Evolutionary conservation across 1,284 basidiomycete species (phyloP), one percentile per base, ranked within the genome.

Genomic region (Anthracocystis walkeri): DNA sequence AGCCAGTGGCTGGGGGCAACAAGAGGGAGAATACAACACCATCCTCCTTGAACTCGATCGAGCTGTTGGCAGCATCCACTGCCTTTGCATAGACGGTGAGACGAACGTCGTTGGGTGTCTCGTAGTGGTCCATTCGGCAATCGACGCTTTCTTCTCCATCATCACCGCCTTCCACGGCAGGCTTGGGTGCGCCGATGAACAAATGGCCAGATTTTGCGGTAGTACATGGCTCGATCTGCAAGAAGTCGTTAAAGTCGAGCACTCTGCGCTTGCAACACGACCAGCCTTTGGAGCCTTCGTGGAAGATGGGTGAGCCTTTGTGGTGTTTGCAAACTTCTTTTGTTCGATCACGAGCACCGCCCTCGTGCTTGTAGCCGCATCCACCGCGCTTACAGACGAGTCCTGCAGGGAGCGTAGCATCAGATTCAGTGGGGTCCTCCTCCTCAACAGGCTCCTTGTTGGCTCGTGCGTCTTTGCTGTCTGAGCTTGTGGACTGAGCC

Each of bases 201-300:
- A 85, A 69, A 50, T 85, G 83, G 4, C 83, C 83, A 16, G 65
- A 67, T 44, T 65, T 59, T 7, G 83, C 65, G 27, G 41, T 53
- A 20, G 79, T 78, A 58, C 83, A 85, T 11, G 80, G 80, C 64
- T 75, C 75, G 49, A 85, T 85, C 46, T 70, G 75, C 31, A 85
- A 55, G 50, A 85, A 85, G 51, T 85, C 83, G 61, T 77, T 72
- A 53, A 85, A 85, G 50, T 85, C 80, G 38, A 85, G 71, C 21
- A 84, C 82, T 18, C 82, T 75, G 35, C 77, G 75, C 57, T 82
- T 82, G 72, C 83, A 85, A 63, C 83, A 85, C 3, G 81, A 69
- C 68, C 80, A 84, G 51, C 82, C 82, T 54, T 84, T 85, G 29
- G 75, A 78, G n/a, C 83, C 83, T 53, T 85, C 83, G 69, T 85